phyloP scores from a whole-genome alignment of 108 stramenopile species.

The Cafeteria roenbergensis region DNA sequence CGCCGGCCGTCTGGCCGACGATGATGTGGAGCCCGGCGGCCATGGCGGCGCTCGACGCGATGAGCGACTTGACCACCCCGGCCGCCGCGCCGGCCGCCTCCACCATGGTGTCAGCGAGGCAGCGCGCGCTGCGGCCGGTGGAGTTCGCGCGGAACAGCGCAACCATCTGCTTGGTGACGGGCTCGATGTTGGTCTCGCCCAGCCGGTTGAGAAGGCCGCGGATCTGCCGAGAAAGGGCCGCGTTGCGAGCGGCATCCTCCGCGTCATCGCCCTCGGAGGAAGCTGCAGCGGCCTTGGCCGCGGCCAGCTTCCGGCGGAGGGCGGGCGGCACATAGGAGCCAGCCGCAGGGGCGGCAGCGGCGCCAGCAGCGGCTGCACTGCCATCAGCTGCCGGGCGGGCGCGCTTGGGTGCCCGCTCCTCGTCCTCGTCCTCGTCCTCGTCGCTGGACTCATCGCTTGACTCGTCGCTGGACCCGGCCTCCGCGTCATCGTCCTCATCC shows the following conservation, averaged over 20 bases:
- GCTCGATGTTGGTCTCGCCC: constrained; percentile 30
- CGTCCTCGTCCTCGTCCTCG: no score
- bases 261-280: not conserved
- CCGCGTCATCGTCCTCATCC: not conserved
- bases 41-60: constrained; percentile 30
- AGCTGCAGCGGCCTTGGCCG: not conserved
- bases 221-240: constrained; percentile 7
- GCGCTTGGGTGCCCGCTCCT: no score
- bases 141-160: constrained; percentile 12
- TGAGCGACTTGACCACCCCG: constrained; percentile 25
- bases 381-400: no score
- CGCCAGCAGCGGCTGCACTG: not conserved
- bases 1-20: constrained; percentile 25
- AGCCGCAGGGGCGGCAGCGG: constrained; percentile 4
- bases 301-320: not conserved
- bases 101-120: not conserved
- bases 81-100: no score
- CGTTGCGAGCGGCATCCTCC: not conserved
- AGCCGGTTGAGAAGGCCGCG: constrained; percentile 38
- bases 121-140: not conserved
- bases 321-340: not conserved
- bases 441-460: no score
- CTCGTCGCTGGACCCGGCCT: not conserved
- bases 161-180: constrained; percentile 14
- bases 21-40: constrained; percentile 30